A percentile compares a stretch with the other conserved stretches of the same genome.
These are phyloP conservation scores for Pichia sp. DNA, from an alignment of 1,139 yeast species.

Conservation along the genomic window DNA sequence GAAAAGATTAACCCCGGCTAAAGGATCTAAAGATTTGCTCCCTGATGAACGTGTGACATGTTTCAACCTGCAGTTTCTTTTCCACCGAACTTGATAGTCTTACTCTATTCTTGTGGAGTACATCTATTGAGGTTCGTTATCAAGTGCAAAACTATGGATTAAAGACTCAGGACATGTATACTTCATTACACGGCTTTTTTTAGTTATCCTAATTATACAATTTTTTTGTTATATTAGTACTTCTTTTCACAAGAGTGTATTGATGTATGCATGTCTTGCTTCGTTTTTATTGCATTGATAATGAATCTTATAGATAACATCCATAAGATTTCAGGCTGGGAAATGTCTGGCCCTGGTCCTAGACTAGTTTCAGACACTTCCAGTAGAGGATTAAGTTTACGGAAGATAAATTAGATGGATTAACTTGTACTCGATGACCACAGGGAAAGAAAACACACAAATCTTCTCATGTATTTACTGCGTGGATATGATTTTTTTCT, in stretches of 20 bases:
- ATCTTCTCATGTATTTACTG: too few relatives aligned
- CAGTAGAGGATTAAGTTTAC: slow-evolving; percentile 22
- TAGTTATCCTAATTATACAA: not conserved
- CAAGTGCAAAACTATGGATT: not conserved
- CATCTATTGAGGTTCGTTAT: not conserved
- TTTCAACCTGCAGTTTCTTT: slow-evolving; percentile 7
- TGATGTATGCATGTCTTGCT: slow-evolving; percentile 11
- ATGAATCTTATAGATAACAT: slow-evolving; percentile 1
- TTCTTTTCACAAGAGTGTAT: slow-evolving; percentile 1
- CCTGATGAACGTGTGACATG: slow-evolving; percentile 4
- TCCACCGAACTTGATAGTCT: slow-evolving; percentile 5
- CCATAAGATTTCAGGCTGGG: slow-evolving; percentile 13
- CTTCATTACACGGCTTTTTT: slow-evolving; percentile 5
- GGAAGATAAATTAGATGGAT: slow-evolving; percentile 15
- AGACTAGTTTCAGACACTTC: not conserved
- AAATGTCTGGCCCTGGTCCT: not conserved
- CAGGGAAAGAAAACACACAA: slow-evolving; percentile 3
- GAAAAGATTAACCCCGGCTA: slow-evolving; percentile 22
- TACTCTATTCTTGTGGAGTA: not conserved
- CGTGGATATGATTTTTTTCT: not conserved
- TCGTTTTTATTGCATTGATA: slow-evolving; percentile 2
- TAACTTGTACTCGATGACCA: slow-evolving; percentile 23
- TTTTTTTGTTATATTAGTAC: not conserved
- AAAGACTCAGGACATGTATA: slow-evolving; percentile 6
- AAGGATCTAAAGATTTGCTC: slow-evolving; percentile 32